phyloP scores from a whole-genome alignment of 2,329 filamentous ascomycete genomes.

The Dothistroma pini region DNA sequence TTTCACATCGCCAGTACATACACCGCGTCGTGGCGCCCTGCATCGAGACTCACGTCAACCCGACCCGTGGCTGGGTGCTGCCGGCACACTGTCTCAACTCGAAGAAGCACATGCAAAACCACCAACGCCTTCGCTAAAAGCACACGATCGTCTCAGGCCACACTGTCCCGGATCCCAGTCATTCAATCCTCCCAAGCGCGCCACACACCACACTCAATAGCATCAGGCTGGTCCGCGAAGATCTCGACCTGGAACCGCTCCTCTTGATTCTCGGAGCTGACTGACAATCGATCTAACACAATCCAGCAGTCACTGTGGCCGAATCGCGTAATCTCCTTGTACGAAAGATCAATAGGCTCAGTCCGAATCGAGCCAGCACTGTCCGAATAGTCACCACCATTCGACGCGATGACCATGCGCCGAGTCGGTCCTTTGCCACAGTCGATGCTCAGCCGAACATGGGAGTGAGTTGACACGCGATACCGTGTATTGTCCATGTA shows the following conservation, averaged over 20 bases:
- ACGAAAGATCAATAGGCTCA: slow-evolving; percentile 69
- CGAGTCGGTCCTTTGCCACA: slow-evolving; percentile 68
- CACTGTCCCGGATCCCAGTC: not conserved
- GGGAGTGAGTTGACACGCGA: slow-evolving; percentile 34
- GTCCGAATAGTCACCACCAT: slow-evolving; percentile 73
- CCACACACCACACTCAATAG: slow-evolving; percentile 45
- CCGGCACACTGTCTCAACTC: not conserved
- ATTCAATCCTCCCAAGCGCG: slow-evolving; percentile 41
- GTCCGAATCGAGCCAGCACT: slow-evolving; percentile 62
- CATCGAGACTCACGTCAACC: not conserved
- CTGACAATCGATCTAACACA: slow-evolving; percentile 75
- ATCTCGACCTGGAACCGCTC: slow-evolving; percentile 52
- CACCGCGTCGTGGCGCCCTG: not conserved
- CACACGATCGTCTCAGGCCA: not conserved
- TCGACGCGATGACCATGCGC: slow-evolving; percentile 60
- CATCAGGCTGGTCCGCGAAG: slow-evolving; percentile 44
- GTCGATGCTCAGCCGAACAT: slow-evolving; percentile 69
- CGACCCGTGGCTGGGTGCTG: not conserved
- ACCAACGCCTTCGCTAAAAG: slow-evolving; percentile 10
- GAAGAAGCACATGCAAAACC: not conserved
- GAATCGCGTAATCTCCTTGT: slow-evolving; percentile 48
- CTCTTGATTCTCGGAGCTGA: slow-evolving; percentile 44
- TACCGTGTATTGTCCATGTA: slow-evolving; percentile 15
- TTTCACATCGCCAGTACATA: not conserved
- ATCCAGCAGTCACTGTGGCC: slow-evolving; percentile 64